These are phyloP conservation scores for Globisporangium emineosum DNA, from an alignment of 352 stramenopile genomes.

Conservation along the genomic window DNA sequence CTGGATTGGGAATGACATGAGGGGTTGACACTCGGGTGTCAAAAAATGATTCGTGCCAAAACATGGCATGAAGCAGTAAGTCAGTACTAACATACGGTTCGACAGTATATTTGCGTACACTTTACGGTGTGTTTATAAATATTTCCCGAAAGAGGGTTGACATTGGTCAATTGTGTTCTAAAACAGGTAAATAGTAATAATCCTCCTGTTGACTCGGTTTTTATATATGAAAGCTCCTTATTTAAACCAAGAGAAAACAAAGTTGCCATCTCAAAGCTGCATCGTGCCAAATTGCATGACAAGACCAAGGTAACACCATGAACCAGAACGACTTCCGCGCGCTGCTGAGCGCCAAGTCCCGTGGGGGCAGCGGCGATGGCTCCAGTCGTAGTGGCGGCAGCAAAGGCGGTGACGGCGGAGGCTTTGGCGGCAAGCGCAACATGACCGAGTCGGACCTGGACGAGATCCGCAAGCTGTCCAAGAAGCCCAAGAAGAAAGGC, in stretches of 20 bases:
- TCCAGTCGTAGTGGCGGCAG: slow-evolving; percentile 2
- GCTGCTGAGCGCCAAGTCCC: slow-evolving; percentile 36
- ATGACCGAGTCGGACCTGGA: slow-evolving; percentile 48
- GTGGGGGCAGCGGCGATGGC: slow-evolving; percentile 16
- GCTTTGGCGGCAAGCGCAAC: slow-evolving; percentile 56
- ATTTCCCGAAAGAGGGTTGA: too few relatives aligned
- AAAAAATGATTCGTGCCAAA: not conserved
- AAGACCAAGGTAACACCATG: slow-evolving; percentile 26
- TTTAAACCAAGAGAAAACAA: not conserved
- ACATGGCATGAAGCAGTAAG: not conserved
- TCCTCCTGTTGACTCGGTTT: not conserved
- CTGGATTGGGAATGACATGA: not conserved
- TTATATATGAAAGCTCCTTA: not conserved
- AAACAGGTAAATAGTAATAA: too few relatives aligned
- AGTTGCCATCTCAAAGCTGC: not conserved
- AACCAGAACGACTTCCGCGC: slow-evolving; percentile 80
- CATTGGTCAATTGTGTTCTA: not conserved
- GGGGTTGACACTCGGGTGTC: not conserved
- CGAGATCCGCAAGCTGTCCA: slow-evolving; percentile 49
- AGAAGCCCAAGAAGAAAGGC: slow-evolving; percentile 58
- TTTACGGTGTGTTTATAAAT: too few relatives aligned
- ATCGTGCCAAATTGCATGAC: not conserved
- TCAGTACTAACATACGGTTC: not conserved
- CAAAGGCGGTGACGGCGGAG: slow-evolving; percentile 6
- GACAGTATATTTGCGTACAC: not conserved